Base-by-base conservation (phyloP, 768 basidiomycete genomes). In the Floccularia luteovirens region DNA sequence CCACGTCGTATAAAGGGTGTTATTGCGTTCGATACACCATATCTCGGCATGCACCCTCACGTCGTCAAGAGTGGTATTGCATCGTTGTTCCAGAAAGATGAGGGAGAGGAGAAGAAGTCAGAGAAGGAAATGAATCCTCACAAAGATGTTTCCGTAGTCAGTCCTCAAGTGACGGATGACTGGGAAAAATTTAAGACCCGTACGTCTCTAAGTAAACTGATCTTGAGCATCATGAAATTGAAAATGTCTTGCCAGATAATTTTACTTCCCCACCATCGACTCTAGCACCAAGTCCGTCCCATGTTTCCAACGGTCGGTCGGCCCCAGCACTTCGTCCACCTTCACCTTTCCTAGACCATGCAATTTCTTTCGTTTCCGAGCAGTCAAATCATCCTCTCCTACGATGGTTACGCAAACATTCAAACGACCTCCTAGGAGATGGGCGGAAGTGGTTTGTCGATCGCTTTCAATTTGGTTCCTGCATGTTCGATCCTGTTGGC, bases 1-100 rank as follows among this genome's bases (percentile, higher is more conserved):
- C 62, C 67, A 0, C 61, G 56, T 24, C 67, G 74, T 4, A 73
- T 77, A 28, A 47, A 75, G 2, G 77, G 72, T 13, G 51, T 79
- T 13, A 47, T 79, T n/a, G 74, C 74, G 4, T 77, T 76, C 47
- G 77, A 79, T 50, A 72, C 69, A 1, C 77, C 77, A 11, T 77
- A 66, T 44, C 65, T 79, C 8, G 75, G 75, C 4, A 74, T 79
- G 73, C 77, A 79, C 44, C 77, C 77, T 0, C 77, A 77, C 44
- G 75, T 79, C 34, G 69, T 77, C 10, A 55, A 76, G 44, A 72
- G 62, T 40, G 77, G 77, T 1, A 65, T 78, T 27, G 72, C 74
- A 3, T 75, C 74, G 2, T 54, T 78, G 5, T 58, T 77, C n/a
- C 63, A 68, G 0, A 67, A 67, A 28, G 55, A 49, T 5, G 57